Evolutionary conservation across 1,284 basidiomycete species (phyloP), one percentile per base, ranked within the genome.

Genomic region (Ustilago loliicola): DNA sequence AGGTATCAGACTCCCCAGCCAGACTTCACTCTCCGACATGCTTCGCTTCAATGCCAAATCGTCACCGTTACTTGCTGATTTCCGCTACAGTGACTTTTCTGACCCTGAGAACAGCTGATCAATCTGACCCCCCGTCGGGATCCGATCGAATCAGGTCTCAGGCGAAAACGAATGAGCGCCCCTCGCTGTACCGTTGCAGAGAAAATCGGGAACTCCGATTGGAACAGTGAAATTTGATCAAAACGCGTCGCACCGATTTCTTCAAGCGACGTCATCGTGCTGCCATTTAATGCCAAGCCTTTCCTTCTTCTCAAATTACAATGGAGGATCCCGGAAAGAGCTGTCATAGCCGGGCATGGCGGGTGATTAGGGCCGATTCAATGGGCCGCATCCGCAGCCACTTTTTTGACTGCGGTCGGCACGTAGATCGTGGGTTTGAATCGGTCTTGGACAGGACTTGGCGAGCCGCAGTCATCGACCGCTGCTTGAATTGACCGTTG

Each of bases 401-500:
- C 36, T 38, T 38, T 38, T 15, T 38, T 38, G 36, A 38, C 36
- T 38, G 36, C 36, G 36, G 36, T 15, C 36, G 8, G 36, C 36
- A 11, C 13, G 36, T 38, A 3, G 36, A 15, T 38, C 36, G 36
- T 15, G 15, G 36, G 36, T 38, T 38, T 38, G 9, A 15, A 38
- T 7, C 36, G 36, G 36, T 8, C 36, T 38, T 38, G 36, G 13
- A 8, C 6, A 38, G 36, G 36, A 15, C 36, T 38, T 38, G 36
- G 36, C 36, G 15, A 38, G 3, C 7, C 36, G 36, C 36, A 10
- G 15, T 38, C 15, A 38, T 3, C 17, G 9, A 38, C 15, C 36
- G 36, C 9, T 38, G 36, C 15, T 8, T 38, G 36, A 59, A 36
- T 36, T 50, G 30, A 59, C 57, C 57, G 57, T 50, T 38, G 57